Percentiles rank a stretch among this genome's conserved stretches.
phyloP scores from a whole-genome alignment of 257 asterid species.

The Scutellaria baicalensis region DNA sequence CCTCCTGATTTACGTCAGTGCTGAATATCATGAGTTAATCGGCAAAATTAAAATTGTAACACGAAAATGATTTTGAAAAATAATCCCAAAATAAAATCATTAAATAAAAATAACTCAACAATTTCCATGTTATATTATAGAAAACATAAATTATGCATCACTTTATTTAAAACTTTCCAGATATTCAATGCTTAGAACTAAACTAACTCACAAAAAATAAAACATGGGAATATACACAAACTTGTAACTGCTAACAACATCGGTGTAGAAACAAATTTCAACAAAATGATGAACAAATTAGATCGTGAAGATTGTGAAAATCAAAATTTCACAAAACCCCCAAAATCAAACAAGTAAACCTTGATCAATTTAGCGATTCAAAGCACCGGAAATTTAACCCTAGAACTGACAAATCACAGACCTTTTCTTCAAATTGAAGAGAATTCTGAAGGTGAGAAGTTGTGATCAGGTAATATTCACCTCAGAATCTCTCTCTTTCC shows the following conservation, averaged over 20 bases:
- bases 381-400: conserved; percentile 24
- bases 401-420: conserved; percentile 23
- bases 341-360: conserved; percentile 9
- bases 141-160: not conserved
- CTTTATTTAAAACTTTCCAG: not conserved
- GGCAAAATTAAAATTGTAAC: not conserved
- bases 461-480: conserved; percentile 24
- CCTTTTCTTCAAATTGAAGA: conserved; percentile 35
- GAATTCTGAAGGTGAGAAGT: conserved; percentile 13
- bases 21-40: conserved; percentile 12
- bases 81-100: conserved; percentile 1
- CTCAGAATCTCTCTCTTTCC: conserved; percentile 8
- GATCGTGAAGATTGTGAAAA: not conserved
- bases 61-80: not conserved
- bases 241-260: conserved; percentile 2
- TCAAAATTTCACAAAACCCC: conserved; percentile 22
- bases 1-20: not conserved
- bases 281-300: conserved; percentile 1
- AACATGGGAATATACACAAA: not conserved
- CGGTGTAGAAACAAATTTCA: conserved; percentile 2
- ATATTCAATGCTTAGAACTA: conserved; percentile 6
- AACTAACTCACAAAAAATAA: not conserved
- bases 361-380: conserved; percentile 22
- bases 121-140: not conserved
- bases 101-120: not conserved